A percentile compares a stretch with the other conserved stretches of the same genome.
Conservation (phyloP, 2,329 filamentous ascomycete genomes). For the Colletotrichum brevisporum region DNA sequence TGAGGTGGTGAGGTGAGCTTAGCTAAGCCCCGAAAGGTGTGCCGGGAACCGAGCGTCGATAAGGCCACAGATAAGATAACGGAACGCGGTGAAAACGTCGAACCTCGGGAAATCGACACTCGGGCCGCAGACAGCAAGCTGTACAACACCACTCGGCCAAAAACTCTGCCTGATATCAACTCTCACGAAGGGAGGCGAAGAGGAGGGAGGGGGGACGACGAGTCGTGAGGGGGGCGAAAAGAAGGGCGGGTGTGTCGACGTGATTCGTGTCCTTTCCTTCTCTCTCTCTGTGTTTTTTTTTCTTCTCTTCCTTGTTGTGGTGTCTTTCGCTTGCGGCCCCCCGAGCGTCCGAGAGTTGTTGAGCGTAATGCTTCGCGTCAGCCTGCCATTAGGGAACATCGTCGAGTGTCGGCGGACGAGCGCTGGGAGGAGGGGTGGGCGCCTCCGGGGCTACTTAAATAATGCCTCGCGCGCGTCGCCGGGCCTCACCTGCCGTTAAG, state of each 20-base stretch:
- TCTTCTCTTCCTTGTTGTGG: too few species aligned
- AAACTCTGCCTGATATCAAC: too few species aligned
- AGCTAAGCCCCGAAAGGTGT: not conserved
- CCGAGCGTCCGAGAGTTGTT: not conserved
- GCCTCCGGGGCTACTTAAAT: slow-evolving; percentile 34
- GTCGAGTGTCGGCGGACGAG: slow-evolving; percentile 24
- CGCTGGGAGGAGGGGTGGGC: slow-evolving; percentile 6
- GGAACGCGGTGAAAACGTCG: not conserved
- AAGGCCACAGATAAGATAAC: slow-evolving; percentile 6
- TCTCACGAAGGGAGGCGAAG: not conserved
- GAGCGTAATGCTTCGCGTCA: slow-evolving; percentile 32
- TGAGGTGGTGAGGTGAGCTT: not conserved
- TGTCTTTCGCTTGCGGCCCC: too few species aligned
- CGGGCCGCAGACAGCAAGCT: not conserved
- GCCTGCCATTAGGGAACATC: slow-evolving; percentile 40
- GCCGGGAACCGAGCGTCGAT: slow-evolving; percentile 5
- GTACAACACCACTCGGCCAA: too few species aligned
- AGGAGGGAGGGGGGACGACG: not conserved
- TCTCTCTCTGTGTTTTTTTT: too few species aligned
- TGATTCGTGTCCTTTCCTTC: slow-evolving; percentile 8
- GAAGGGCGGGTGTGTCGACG: not conserved
- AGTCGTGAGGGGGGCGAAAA: not conserved
- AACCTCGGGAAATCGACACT: slow-evolving; percentile 29
- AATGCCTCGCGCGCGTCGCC: slow-evolving; percentile 25
- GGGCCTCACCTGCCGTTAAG: slow-evolving; percentile 37